phyloP scores from a whole-genome alignment of 345 rosid species.

The Clausena lansium region DNA sequence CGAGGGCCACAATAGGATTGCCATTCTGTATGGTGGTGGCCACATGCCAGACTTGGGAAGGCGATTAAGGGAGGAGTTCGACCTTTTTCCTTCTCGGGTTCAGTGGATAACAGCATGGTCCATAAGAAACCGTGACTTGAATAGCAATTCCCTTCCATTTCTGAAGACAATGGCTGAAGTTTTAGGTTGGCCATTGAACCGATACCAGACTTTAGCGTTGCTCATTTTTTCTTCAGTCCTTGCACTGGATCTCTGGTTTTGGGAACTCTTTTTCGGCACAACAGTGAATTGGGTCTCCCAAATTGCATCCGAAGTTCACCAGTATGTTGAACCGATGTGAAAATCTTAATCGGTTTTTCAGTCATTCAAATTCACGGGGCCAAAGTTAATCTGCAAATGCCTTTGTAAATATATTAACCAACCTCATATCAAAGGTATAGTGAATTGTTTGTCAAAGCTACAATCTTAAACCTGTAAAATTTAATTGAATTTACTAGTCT shows the following conservation, averaged over 20 bases:
- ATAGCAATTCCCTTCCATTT: conserved; percentile 55
- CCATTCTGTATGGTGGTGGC: conserved; percentile 88
- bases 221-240: conserved; percentile 72
- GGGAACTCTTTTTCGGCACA: conserved; percentile 74
- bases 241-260: conserved; percentile 82
- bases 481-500: neutral
- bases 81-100: conserved; percentile 59
- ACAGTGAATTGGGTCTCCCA: conserved; percentile 59
- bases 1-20: conserved; percentile 70
- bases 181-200: conserved; percentile 81
- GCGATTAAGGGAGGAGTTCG: conserved; percentile 69
- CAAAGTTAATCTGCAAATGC: conserved; percentile 8
- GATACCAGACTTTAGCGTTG: conserved; percentile 83
- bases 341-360: neutral
- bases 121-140: conserved; percentile 50
- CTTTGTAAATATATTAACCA: conserved; percentile 7
- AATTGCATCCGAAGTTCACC: conserved; percentile 35
- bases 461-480: no score
- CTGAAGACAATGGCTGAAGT: conserved; percentile 67
- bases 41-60: conserved; percentile 98
- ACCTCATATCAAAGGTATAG: neutral
- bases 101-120: conserved; percentile 97
- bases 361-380: conserved; percentile 7
- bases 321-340: conserved; percentile 39
- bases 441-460: neutral